These are phyloP conservation scores for Talaromyces albobiverticillius DNA, from an alignment of 2,329 filamentous ascomycete species.

Conservation along the genomic window DNA sequence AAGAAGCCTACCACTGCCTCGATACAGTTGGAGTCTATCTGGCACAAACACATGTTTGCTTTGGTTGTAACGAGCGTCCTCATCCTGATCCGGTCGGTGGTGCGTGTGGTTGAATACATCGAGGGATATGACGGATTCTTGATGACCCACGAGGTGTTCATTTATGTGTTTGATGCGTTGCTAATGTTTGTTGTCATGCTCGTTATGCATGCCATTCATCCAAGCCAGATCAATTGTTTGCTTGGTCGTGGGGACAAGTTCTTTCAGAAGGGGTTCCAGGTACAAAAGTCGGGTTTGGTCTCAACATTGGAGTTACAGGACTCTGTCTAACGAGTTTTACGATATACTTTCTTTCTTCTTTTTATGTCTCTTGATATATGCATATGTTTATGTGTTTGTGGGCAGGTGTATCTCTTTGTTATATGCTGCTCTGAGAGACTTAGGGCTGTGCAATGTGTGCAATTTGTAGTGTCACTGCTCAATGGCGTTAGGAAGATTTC, in stretches of 20 bases:
- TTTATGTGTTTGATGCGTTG: conserved; percentile 23
- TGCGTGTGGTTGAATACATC: conserved; percentile 22
- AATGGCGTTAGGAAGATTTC: too few relatives aligned
- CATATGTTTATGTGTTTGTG: too few relatives aligned
- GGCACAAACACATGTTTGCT: conserved; percentile 36
- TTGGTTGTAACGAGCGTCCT: conserved; percentile 19
- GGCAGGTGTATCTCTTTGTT: too few relatives aligned
- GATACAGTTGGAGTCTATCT: conserved; percentile 22
- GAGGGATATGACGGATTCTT: conserved; percentile 21
- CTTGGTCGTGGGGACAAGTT: conserved; percentile 1
- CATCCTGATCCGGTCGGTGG: conserved; percentile 21
- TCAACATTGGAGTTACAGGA: neutral
- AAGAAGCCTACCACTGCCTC: conserved; percentile 27
- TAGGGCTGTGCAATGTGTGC: too few relatives aligned
- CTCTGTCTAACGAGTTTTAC: neutral
- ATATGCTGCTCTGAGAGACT: too few relatives aligned
- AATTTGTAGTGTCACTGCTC: too few relatives aligned
- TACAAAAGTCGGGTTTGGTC: neutral
- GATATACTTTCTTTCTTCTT: neutral
- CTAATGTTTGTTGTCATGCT: conserved; percentile 18
- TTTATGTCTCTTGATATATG: neutral
- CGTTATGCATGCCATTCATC: neutral
- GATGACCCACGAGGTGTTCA: conserved; percentile 19
- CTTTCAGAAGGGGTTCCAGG: conserved; percentile 1
- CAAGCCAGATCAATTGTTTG: conserved; percentile 11